Evolutionary conservation across 768 basidiomycete species (phyloP).

Genomic region (Saitozyma sp.): DNA sequence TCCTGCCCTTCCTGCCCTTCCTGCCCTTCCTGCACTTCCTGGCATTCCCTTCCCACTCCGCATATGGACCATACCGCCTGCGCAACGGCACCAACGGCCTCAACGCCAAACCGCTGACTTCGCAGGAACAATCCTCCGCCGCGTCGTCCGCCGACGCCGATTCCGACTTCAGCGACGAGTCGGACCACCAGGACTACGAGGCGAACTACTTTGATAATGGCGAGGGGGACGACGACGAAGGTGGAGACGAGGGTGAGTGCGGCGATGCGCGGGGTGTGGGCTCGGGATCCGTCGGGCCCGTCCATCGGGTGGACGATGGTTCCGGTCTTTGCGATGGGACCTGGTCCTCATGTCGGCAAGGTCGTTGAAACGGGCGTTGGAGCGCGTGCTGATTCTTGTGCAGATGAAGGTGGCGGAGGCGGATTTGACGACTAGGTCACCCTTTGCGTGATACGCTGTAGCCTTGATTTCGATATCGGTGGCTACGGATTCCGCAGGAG

Average conservation of each 20-base stretch:
- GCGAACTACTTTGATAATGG: conserved; percentile 50
- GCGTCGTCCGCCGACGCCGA: conserved; percentile 37
- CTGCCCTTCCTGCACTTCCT: no score
- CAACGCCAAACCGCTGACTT: not conserved
- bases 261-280: no score
- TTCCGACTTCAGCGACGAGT: conserved; percentile 39
- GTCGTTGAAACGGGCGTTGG: not conserved
- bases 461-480: no score
- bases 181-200: conserved; percentile 47
- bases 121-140: conserved; percentile 19
- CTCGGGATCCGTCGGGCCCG: no score
- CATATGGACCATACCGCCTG: no score
- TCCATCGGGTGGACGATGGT: no score
- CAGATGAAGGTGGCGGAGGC: conserved; percentile 24
- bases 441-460: not conserved
- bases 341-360: no score
- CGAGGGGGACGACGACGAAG: conserved; percentile 45
- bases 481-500: no score
- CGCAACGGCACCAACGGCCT: no score
- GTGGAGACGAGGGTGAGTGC: conserved; percentile 38
- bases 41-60: no score
- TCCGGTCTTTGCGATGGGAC: no score
- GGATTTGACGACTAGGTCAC: conserved; percentile 24
- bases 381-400: not conserved
- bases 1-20: no score